Evolutionary conservation across 805 yeast species (phyloP).

Genomic region (Maudiozyma pseudohumilis): DNA sequence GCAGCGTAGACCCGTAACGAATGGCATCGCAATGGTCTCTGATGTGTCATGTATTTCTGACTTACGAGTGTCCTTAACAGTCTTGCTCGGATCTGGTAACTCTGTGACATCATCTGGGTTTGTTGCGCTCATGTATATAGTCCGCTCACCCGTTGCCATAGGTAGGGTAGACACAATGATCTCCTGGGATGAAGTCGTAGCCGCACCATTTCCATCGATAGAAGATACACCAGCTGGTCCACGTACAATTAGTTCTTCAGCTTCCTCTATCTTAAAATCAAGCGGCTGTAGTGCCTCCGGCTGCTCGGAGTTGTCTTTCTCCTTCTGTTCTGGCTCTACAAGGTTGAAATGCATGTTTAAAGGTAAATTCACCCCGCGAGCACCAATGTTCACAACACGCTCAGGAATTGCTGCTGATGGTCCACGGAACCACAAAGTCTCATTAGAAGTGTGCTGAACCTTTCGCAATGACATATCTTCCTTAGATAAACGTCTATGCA

Average conservation of each 20-base stretch:
- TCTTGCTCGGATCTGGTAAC: too few relatives aligned
- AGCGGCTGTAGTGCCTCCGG: background rate
- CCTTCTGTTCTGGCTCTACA: too few relatives aligned
- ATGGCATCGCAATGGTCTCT: conserved; percentile 8
- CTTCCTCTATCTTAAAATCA: conserved; percentile 2
- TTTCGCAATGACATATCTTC: conserved; percentile 17
- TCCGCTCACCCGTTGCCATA: background rate
- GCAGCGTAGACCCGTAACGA: conserved; percentile 39
- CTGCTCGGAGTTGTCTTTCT: conserved; percentile 4
- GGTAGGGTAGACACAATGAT: background rate
- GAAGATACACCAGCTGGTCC: too few relatives aligned
- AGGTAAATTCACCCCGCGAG: conserved; percentile 11
- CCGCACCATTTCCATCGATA: too few relatives aligned
- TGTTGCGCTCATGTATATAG: background rate
- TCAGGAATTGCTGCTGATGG: conserved; percentile 45
- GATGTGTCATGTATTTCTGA: conserved; percentile 11
- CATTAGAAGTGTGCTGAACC: conserved; percentile 25
- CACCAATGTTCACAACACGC: conserved; percentile 29
- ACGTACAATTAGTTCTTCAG: conserved; percentile 3
- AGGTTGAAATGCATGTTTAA: conserved; percentile 20
- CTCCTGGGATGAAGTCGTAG: too few relatives aligned
- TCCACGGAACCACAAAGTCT: conserved; percentile 57
- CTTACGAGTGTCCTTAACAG: conserved; percentile 8
- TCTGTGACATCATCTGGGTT: conserved; percentile 8
- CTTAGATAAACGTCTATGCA: conserved; percentile 16